These are phyloP conservation scores for Plenodomus biglobosus DNA, from an alignment of 2,329 filamentous ascomycete genomes.

Conservation along the genomic window DNA sequence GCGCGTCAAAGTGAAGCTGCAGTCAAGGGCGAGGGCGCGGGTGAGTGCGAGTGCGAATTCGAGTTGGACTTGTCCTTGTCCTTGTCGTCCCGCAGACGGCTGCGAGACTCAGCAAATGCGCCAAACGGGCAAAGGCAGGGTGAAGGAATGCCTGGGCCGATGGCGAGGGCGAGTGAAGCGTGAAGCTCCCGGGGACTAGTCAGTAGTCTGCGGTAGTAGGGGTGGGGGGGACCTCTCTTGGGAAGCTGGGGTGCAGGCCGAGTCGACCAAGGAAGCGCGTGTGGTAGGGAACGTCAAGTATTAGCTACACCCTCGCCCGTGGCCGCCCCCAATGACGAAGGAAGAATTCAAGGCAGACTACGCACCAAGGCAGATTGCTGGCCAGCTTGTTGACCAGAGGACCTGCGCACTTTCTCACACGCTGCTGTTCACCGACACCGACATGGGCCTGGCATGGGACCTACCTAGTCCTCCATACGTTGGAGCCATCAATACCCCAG, in stretches of 20 bases:
- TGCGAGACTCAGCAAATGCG: constrained; percentile 16
- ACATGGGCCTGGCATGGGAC: no score
- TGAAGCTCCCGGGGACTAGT: constrained; percentile 26
- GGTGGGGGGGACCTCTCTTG: background rate
- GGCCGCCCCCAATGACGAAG: no score
- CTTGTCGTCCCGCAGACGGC: constrained; percentile 21
- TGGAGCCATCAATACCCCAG: no score
- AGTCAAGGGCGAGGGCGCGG: constrained; percentile 20
- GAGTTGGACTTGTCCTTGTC: no score
- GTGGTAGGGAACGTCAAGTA: no score
- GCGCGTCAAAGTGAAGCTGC: constrained; percentile 25
- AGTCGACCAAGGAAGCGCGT: background rate
- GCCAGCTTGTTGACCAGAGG: background rate
- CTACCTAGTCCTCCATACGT: no score
- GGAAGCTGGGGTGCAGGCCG: no score
- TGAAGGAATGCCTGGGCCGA: constrained; percentile 20
- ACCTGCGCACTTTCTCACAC: constrained; percentile 1
- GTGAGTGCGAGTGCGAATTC: no score
- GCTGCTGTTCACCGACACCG: background rate
- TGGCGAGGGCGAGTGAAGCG: constrained; percentile 24
- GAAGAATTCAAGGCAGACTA: no score
- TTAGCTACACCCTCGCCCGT: no score
- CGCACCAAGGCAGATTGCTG: no score
- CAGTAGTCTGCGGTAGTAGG: constrained; percentile 20
- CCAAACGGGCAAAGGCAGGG: constrained; percentile 22